A percentile compares a stretch with the other conserved stretches of the same genome.
Conservation (phyloP, 2,329 filamentous ascomycete species). For the Sclerotiophoma versabilis region DNA sequence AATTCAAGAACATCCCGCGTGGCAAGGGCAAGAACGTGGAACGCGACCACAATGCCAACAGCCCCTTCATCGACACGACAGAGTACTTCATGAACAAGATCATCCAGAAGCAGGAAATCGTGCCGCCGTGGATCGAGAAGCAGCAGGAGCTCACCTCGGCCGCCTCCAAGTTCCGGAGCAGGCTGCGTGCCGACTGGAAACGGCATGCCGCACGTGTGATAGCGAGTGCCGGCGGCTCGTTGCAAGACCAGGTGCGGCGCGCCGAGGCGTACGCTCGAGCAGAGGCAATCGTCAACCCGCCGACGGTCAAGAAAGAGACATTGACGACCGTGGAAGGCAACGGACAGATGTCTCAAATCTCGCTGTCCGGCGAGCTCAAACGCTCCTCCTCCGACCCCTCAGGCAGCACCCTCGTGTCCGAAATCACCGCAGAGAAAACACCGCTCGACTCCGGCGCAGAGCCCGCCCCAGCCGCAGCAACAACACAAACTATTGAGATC, state of each 20-base stretch:
- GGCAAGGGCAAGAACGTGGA: slow-evolving; percentile 77
- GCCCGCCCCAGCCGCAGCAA: slow-evolving; percentile 1
- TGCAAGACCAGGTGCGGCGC: slow-evolving; percentile 74
- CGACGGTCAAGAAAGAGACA: slow-evolving; percentile 53
- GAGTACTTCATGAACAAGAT: slow-evolving; percentile 99
- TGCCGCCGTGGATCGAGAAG: slow-evolving; percentile 98
- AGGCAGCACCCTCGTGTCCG: slow-evolving; percentile 31
- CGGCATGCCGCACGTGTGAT: slow-evolving; percentile 82
- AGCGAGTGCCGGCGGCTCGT: slow-evolving; percentile 74
- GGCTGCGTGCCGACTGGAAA: slow-evolving; percentile 84
- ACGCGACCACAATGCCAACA: slow-evolving; percentile 80
- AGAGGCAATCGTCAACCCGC: slow-evolving; percentile 71
- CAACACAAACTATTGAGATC: slow-evolving; percentile 26
- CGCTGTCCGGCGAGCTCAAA: slow-evolving; percentile 55
- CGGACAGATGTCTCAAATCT: slow-evolving; percentile 58
- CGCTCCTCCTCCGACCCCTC: slow-evolving; percentile 21
- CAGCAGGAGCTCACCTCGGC: slow-evolving; percentile 85
- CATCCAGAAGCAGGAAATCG: slow-evolving; percentile 93
- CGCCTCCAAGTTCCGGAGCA: slow-evolving; percentile 71
- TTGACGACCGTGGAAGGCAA: slow-evolving; percentile 53
- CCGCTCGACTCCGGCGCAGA: slow-evolving; percentile 21
- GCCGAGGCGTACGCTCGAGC: slow-evolving; percentile 79
- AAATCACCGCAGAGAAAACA: slow-evolving; percentile 36
- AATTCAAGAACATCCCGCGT: slow-evolving; percentile 80
- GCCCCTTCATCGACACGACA: slow-evolving; percentile 92